Evolutionary conservation across 441 rosid species (phyloP).

Genomic region (Capsella rubella): DNA sequence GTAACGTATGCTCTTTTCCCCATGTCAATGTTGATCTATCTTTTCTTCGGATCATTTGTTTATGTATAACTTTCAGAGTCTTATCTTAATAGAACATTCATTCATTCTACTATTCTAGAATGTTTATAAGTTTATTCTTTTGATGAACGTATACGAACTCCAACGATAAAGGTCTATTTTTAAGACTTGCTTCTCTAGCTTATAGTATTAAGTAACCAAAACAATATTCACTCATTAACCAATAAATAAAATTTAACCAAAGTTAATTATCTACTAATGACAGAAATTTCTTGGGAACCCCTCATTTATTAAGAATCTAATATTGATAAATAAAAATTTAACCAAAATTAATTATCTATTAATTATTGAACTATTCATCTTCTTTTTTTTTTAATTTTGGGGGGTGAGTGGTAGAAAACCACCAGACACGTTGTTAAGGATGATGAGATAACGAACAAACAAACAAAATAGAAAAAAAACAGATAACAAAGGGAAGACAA

Average conservation of each 20-base stretch:
- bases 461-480: conserved; percentile 20
- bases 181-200: too few relatives aligned
- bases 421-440: conserved; percentile 25
- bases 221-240: too few relatives aligned
- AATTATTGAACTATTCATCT: neutral
- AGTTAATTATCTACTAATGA: neutral
- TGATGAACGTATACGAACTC: neutral
- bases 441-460: conserved; percentile 2
- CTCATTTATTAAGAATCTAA: too few relatives aligned
- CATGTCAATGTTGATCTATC: neutral
- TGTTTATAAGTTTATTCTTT: neutral
- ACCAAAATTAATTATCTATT: neutral
- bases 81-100: neutral
- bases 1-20: neutral
- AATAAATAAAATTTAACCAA: too few relatives aligned
- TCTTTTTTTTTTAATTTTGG: neutral
- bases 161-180: neutral
- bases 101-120: neutral
- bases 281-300: too few relatives aligned
- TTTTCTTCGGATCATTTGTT: neutral
- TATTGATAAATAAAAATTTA: too few relatives aligned
- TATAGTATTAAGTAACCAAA: too few relatives aligned
- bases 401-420: conserved; percentile 24
- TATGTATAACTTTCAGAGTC: neutral
- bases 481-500: neutral